These are phyloP conservation scores for Microbotryomycetes sp. DNA, from an alignment of 1,284 basidiomycete genomes.

Conservation along the genomic window DNA sequence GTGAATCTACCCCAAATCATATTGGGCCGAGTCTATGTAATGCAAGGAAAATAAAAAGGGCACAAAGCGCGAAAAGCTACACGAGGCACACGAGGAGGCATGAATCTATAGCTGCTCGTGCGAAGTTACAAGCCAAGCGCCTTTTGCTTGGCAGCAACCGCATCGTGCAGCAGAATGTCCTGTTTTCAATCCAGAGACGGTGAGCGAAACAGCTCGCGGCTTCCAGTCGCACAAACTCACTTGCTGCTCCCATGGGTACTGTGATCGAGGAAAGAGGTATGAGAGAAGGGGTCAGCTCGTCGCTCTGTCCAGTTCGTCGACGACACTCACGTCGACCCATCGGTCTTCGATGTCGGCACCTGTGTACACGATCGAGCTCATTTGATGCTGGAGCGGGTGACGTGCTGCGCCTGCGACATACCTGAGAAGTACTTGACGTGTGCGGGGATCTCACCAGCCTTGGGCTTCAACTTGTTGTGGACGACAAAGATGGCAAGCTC, in stretches of 20 bases:
- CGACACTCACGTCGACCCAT: constrained; percentile 20
- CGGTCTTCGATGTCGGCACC: constrained; percentile 17
- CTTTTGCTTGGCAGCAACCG: constrained; percentile 15
- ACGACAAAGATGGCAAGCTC: constrained; percentile 83
- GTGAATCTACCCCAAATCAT: no score
- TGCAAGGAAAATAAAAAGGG: background rate
- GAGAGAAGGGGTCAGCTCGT: no score
- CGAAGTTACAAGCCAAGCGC: constrained; percentile 7
- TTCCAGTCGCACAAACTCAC: background rate
- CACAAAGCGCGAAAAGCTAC: background rate
- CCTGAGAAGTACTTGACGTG: constrained; percentile 53
- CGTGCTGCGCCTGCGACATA: constrained; percentile 8
- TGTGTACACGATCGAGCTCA: background rate
- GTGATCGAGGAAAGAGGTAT: no score
- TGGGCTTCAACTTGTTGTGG: constrained; percentile 86
- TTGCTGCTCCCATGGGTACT: constrained; percentile 2
- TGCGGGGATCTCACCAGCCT: constrained; percentile 62
- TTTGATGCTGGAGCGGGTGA: background rate
- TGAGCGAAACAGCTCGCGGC: background rate
- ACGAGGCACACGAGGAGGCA: background rate
- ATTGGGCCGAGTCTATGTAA: background rate
- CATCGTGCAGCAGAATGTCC: constrained; percentile 12
- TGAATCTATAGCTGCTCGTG: background rate
- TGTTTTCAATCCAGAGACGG: background rate
- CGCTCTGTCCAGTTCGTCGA: no score